Percentiles rank a stretch among this genome's conserved stretches.
These are phyloP conservation scores for Oxytropis ochrocephala DNA, from an alignment of 306 rosid genomes.

Conservation along the genomic window DNA sequence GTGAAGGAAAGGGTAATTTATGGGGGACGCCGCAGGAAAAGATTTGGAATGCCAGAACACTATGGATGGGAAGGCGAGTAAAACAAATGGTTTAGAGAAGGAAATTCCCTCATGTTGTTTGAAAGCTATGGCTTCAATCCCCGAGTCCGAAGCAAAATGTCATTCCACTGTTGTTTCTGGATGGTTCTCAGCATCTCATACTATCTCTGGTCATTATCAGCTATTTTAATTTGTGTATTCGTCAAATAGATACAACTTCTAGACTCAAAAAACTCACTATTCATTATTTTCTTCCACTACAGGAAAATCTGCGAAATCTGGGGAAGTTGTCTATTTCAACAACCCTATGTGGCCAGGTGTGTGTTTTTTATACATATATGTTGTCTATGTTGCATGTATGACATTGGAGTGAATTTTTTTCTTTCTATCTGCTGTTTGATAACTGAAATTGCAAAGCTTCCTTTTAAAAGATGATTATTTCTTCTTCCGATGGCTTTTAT, in stretches of 20 bases:
- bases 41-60: slow-evolving; percentile 97
- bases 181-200: slow-evolving; percentile 87
- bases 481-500: neutral
- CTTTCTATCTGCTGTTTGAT: slow-evolving; percentile 7
- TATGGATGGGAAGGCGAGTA: slow-evolving; percentile 98
- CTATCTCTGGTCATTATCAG: slow-evolving; percentile 69
- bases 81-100: slow-evolving; percentile 43
- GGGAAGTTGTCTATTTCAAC: slow-evolving; percentile 63
- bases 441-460: neutral
- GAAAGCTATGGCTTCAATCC: slow-evolving; percentile 70
- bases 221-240: slow-evolving; percentile 5
- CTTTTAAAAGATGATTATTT: neutral
- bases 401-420: neutral
- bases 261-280: neutral
- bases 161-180: slow-evolving; percentile 99
- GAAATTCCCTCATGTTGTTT: slow-evolving; percentile 85
- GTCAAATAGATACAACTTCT: no score
- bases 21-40: slow-evolving; percentile 92
- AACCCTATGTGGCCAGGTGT: slow-evolving; percentile 99
- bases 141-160: slow-evolving; percentile 71
- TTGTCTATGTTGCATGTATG: neutral
- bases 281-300: neutral
- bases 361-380: neutral
- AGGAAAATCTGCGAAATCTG: slow-evolving; percentile 30
- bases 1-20: slow-evolving; percentile 62